These are phyloP conservation scores for Suhomyces ambrosiae DNA, from an alignment of 1,139 yeast genomes.

Conservation along the genomic window DNA sequence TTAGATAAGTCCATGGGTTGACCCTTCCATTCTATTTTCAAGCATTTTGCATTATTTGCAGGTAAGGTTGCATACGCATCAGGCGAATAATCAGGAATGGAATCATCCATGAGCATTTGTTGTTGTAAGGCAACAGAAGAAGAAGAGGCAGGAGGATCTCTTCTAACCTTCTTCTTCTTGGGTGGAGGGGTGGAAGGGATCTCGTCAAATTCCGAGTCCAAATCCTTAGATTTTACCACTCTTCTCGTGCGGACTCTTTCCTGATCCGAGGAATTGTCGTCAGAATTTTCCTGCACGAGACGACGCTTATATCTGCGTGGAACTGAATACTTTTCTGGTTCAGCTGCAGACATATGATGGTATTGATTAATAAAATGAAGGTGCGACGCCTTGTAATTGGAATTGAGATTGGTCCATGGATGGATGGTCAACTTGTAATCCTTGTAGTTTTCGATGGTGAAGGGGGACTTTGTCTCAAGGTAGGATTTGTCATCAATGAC, in stretches of 20 bases:
- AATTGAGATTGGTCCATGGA: conserved; percentile 51
- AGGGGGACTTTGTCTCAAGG: conserved; percentile 28
- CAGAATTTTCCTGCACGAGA: conserved; percentile 23
- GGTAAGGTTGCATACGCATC: conserved; percentile 60
- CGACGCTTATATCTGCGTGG: conserved; percentile 19
- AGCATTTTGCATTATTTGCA: conserved; percentile 61
- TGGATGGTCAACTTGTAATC: conserved; percentile 51
- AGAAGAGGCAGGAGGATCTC: conserved; percentile 28
- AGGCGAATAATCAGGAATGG: conserved; percentile 78
- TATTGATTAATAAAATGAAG: conserved; percentile 55
- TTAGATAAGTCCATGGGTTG: conserved; percentile 87
- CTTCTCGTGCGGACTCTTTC: conserved; percentile 66
- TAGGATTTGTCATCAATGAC: conserved; percentile 20
- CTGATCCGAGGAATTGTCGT: conserved; percentile 31
- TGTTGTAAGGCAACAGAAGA: conserved; percentile 42
- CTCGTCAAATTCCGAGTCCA: conserved; percentile 16
- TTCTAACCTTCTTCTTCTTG: conserved; percentile 42
- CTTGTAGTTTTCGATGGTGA: conserved; percentile 51
- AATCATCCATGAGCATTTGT: conserved; percentile 55
- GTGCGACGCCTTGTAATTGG: conserved; percentile 49
- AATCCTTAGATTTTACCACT: conserved; percentile 32
- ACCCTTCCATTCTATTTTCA: conserved; percentile 96
- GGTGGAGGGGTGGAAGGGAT: conserved; percentile 21
- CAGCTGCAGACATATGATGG: conserved; percentile 22
- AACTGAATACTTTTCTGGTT: conserved; percentile 12